A percentile compares a stretch with the other conserved stretches of the same genome.
These are phyloP conservation scores for Globisporangium mamillatum DNA, from an alignment of 352 stramenopile genomes.

Conservation along the genomic window DNA sequence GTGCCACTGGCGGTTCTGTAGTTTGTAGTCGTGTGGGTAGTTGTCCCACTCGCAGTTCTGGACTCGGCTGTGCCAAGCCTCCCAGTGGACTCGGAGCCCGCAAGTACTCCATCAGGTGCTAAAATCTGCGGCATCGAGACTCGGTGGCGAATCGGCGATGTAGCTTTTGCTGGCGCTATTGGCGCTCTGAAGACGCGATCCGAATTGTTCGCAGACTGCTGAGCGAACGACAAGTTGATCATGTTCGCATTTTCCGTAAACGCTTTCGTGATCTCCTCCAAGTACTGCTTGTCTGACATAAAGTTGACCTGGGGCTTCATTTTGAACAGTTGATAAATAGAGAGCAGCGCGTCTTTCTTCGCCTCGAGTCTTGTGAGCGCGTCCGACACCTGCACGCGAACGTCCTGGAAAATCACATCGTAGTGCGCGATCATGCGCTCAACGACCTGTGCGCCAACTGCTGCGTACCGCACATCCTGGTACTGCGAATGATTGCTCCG, in stretches of 20 bases:
- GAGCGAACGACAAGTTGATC: slow-evolving; percentile 12
- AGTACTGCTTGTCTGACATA: slow-evolving; percentile 56
- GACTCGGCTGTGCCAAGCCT: background rate
- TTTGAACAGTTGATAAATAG: slow-evolving; percentile 68
- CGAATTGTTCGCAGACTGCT: slow-evolving; percentile 12
- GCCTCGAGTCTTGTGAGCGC: slow-evolving; percentile 56
- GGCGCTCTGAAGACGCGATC: slow-evolving; percentile 6
- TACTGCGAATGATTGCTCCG: slow-evolving; percentile 55
- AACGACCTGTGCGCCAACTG: slow-evolving; percentile 69
- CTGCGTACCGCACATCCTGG: slow-evolving; percentile 74
- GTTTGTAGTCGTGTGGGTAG: slow-evolving; percentile 1
- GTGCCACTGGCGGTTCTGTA: slow-evolving; percentile 23
- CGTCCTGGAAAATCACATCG: slow-evolving; percentile 68
- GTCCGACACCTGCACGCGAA: slow-evolving; percentile 62
- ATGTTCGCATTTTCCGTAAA: slow-evolving; percentile 45
- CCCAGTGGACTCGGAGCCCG: background rate
- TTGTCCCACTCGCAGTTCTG: slow-evolving; percentile 23
- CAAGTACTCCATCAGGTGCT: slow-evolving; percentile 1
- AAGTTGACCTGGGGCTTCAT: slow-evolving; percentile 66
- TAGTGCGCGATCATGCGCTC: slow-evolving; percentile 80
- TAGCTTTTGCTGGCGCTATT: background rate
- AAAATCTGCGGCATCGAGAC: slow-evolving; percentile 21
- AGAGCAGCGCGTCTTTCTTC: slow-evolving; percentile 60
- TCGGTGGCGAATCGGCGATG: slow-evolving; percentile 16
- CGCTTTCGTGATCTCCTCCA: slow-evolving; percentile 60